Base-by-base conservation (phyloP, 208 protist genomes). In the Acanthamoeba rhysodes region DNA sequence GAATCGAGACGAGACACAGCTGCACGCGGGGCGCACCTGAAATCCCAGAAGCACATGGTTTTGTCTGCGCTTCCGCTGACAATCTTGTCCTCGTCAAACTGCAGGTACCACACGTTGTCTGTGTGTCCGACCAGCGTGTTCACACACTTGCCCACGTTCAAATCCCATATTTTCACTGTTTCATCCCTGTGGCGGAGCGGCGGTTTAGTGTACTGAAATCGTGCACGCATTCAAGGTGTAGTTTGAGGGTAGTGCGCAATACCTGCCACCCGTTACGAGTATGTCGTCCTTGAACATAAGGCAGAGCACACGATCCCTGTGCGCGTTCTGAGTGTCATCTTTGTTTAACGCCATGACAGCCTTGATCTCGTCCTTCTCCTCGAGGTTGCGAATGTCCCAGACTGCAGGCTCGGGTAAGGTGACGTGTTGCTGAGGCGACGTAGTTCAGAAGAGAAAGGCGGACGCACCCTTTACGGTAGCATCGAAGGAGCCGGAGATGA, bases 1-100 rank as follows among this genome's bases (percentile, higher is more conserved):
- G 37, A 4, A 41, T 41, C 37, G 37, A 41, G 37, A 41, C n/a
- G 29, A 32, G 70, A 6, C 14, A 50, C 34, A 53, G 14, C 74
- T 53, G 32, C 16, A n/a, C 29, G 14, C 34, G 37, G n/a, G 80
- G 22, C 9, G 24, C 4, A 88, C 62, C 87, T 68, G 22, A 92
- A 59, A 55, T 92, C 87, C 53, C 53, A 92, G 53, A 76, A 57
- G 55, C 87, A 74, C 14, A 92, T 92, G 12, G 53, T 92, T 48
- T 92, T 92, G 41, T 92, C 87, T 12, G 87, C 87, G 37, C 87
- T 74, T 45, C 87, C 87, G 62, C 62, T 76, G 59, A 92, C 48
- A 55, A 92, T 92, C 62, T 92, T 92, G 16, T 92, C 87, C 12
- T 74, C 62, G 87, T 92, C 87, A 74, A 92, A 92, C 64, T 92